Conservation (phyloP, 805 yeast genomes). For the Kodamaea fukazawae region DNA sequence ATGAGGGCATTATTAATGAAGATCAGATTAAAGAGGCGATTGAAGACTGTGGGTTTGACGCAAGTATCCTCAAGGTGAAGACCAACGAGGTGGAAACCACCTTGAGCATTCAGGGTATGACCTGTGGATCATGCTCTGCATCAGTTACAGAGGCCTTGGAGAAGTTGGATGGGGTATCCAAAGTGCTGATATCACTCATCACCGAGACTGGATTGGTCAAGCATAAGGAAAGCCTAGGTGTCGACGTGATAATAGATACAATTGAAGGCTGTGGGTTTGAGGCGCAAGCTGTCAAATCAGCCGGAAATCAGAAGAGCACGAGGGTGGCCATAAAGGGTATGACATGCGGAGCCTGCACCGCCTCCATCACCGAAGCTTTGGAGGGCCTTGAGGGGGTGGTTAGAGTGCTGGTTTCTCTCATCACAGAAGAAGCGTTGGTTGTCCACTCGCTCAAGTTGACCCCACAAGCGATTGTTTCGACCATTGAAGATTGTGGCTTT, state of each 20-base stretch:
- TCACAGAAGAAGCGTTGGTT: constrained; percentile 37
- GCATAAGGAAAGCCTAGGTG: constrained; percentile 38
- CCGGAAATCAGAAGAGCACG: constrained; percentile 6
- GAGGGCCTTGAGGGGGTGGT: constrained; percentile 22
- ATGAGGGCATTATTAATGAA: constrained; percentile 7
- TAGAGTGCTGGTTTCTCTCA: constrained; percentile 30
- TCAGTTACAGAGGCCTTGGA: constrained; percentile 59
- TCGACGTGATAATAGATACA: constrained; percentile 43
- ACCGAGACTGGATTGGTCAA: constrained; percentile 69
- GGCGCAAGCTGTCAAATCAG: constrained; percentile 7
- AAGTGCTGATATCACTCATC: constrained; percentile 64
- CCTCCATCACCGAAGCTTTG: constrained; percentile 35
- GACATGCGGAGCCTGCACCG: constrained; percentile 46
- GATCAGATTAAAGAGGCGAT: constrained; percentile 12
- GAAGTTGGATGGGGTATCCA: constrained; percentile 47
- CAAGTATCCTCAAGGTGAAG: constrained; percentile 6
- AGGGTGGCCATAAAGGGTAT: constrained; percentile 21
- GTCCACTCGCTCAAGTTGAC: constrained; percentile 15
- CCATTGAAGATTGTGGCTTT: constrained; percentile 34
- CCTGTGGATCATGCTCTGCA: constrained; percentile 82
- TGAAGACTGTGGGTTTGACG: constrained; percentile 62
- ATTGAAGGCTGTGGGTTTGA: constrained; percentile 61
- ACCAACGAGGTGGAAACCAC: constrained; percentile 5
- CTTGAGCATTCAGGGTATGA: constrained; percentile 68
- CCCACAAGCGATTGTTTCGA: constrained; percentile 16